These are phyloP conservation scores for Arabidopsis suecica DNA, from an alignment of 345 rosid species.

Conservation along the genomic window DNA sequence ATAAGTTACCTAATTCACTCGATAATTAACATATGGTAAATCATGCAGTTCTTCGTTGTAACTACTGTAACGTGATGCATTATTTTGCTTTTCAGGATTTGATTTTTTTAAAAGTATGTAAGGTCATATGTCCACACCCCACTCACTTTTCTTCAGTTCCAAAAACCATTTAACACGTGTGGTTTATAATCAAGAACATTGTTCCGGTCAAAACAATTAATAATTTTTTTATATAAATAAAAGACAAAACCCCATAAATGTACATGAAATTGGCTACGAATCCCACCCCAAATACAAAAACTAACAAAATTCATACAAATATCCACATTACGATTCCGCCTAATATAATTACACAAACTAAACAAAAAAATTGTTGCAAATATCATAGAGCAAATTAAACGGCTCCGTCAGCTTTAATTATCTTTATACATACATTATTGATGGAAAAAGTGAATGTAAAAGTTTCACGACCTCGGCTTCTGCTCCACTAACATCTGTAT, in stretches of 20 bases:
- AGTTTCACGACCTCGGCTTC: not conserved
- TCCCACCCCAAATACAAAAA: not conserved
- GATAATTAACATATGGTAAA: too few relatives aligned
- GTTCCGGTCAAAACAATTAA: too few relatives aligned
- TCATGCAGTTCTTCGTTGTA: too few relatives aligned
- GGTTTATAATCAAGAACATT: not conserved
- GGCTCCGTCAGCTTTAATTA: not conserved
- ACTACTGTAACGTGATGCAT: not conserved
- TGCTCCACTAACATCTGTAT: not conserved
- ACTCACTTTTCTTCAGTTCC: not conserved
- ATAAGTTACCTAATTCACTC: too few relatives aligned
- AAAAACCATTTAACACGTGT: not conserved
- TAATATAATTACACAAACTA: not conserved
- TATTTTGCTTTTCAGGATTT: not conserved
- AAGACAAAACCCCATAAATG: not conserved
- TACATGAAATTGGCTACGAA: not conserved
- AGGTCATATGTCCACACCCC: not conserved
- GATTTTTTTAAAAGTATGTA: not conserved
- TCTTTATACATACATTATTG: not conserved
- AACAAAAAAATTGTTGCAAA: not conserved
- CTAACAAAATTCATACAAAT: not conserved
- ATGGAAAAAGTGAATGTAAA: not conserved
- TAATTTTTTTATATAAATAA: too few relatives aligned
- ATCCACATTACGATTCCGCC: not conserved
- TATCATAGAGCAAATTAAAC: not conserved